Evolutionary conservation across 495 filamentous ascomycete genomes (phyloP), one percentile per base, ranked within the genome.

Genomic region (Coniosporium apollinis): DNA sequence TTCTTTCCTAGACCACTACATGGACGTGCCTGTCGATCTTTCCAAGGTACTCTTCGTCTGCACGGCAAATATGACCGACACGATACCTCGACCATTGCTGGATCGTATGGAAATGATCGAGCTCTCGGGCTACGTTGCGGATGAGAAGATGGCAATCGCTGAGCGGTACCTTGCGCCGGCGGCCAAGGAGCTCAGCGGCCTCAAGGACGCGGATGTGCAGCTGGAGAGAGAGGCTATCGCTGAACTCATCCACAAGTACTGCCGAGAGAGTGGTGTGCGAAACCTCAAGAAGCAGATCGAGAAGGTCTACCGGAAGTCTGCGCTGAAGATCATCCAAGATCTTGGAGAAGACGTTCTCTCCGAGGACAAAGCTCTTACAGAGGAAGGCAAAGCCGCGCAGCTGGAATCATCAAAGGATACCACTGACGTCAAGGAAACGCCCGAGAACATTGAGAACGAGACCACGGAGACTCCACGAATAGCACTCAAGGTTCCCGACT

Each of bases 281-380:
- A 96, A 96, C 55, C 60, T 99, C 47, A 99, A 99, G 67, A 96
- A 99, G 64, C 87, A 96, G 52, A 99, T 99, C 43, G 91, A 99
- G 52, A 96, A 96, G 62, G 82, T 99, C 4, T 99, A 93, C 58
- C 79, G 91, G 28, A 99, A 99, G 60, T 79, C 85, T 13, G 91
- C 91, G 8, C 67, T 96, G 44, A 94, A 94, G 58, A 96, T 99
- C 46, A 83, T 99, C 19, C 80, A 84, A 51, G 89, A 96, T 43
- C 61, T 96, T 3, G 89, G 89, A 33, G 89, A 97, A 56, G 76
- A 83, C 19, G 81, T 64, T 8, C 59, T 93, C 10, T 66, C 79
- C 1, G 89, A 94, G 58, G 70, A 74, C 18, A 73, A 80, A 42
- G 89, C 83, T 11, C 52, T 94, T 31, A 94, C 87, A 5, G 75